Evolutionary conservation across 805 yeast species (phyloP).

Genomic region (Suhomyces sp.): DNA sequence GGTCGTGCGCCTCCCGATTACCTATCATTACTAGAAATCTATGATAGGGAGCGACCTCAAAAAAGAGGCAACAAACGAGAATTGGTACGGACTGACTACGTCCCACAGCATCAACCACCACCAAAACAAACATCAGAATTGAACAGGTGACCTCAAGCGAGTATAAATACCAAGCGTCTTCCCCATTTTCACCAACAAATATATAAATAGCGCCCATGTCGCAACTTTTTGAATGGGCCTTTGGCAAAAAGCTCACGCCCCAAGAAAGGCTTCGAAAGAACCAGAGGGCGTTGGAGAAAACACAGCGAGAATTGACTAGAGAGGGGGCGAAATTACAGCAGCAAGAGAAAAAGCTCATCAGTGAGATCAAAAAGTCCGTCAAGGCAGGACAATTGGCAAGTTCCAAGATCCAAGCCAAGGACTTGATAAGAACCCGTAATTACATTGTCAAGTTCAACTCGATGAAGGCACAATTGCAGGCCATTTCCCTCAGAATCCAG

Average conservation of each 20-base stretch:
- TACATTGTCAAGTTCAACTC: constrained; percentile 83
- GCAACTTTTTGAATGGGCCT: constrained; percentile 78
- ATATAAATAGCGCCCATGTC: too few relatives aligned
- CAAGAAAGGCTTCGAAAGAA: constrained; percentile 93
- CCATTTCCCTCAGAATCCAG: constrained; percentile 87
- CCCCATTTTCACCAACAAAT: too few relatives aligned
- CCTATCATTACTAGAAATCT: too few relatives aligned
- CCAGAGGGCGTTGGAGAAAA: constrained; percentile 91
- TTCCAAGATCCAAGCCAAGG: constrained; percentile 94
- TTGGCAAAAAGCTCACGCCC: constrained; percentile 91
- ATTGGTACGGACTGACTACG: too few relatives aligned
- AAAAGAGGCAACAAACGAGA: too few relatives aligned
- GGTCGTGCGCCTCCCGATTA: too few relatives aligned
- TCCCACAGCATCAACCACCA: too few relatives aligned
- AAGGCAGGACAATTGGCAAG: constrained; percentile 85
- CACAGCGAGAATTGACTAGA: constrained; percentile 89
- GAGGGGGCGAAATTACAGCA: constrained; percentile 83
- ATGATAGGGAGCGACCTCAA: too few relatives aligned
- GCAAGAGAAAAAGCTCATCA: constrained; percentile 85
- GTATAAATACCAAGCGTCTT: too few relatives aligned
- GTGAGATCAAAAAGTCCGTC: constrained; percentile 89
- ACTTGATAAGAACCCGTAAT: constrained; percentile 82
- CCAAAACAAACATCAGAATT: too few relatives aligned
- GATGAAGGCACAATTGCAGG: constrained; percentile 95
- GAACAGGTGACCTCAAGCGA: too few relatives aligned